Evolutionary conservation across 805 yeast species (phyloP), one percentile per base, ranked within the genome.

Genomic region (Yarrowia porcina): DNA sequence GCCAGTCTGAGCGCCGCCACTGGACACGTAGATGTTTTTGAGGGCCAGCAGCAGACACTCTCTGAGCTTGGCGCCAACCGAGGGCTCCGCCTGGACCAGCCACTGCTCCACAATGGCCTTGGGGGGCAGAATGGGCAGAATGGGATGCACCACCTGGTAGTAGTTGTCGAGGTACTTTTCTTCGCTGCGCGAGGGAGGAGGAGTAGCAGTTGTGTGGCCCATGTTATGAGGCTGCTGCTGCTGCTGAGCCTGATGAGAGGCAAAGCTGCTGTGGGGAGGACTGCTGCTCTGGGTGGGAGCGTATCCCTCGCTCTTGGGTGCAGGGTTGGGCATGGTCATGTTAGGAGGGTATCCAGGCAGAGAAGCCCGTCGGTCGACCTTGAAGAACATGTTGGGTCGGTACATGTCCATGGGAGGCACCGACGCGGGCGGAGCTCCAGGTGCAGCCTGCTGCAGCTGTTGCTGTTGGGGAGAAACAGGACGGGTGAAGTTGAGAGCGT

Each of bases 91-190:
- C 44, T 71, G 67, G 28, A 75, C 70, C 60, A 69, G 71, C 15
- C 70, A 67, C 25, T 71, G 68, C 27, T 71, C 61, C 11, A 56
- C 47, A 27, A 39, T 18, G 4, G 39, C 38, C 49, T 56, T 67
- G 30, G 75, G 73, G 6, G 77, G 76, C 39, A 77, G 69, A 21
- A 77, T 62, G 9, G 80, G 80, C 61, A 76, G 67, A 23, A 72
- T 67, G 10, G 77, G 76, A 65, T 77, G 79, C 56, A 75, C 68
- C 36, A 68, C 66, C 61, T 71, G 69, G 67, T 76, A 77, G 65
- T 77, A 77, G 35, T 65, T 65, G 64, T 73, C 77, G 41, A 76
- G 68, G 23, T 67, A 70, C 20, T 68, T 67, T 21, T 74, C 76
- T 60, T 69, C 69, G 67, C 69, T 67, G 23, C 68, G 66, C 17